Conservation (phyloP, 768 basidiomycete genomes). For the Collybiopsis confluens region DNA sequence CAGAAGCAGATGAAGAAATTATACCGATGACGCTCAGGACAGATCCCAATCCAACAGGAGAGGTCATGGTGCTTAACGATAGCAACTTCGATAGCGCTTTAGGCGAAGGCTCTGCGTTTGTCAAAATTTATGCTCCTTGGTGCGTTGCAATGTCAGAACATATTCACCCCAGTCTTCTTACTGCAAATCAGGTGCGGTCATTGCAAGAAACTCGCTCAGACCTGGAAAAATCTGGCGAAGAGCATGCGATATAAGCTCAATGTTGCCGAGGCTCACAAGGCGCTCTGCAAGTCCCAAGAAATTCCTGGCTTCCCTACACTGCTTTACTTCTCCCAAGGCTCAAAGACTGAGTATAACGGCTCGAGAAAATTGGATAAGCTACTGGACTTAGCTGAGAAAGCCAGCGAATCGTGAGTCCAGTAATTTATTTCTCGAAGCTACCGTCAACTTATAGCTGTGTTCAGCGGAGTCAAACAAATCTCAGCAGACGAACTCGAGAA, state of each 20-base stretch:
- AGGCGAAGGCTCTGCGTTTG: conserved; percentile 41
- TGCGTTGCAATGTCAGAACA: conserved; percentile 24
- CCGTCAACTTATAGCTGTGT: background rate
- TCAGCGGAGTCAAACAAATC: conserved; percentile 36
- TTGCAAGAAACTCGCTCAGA: conserved; percentile 89
- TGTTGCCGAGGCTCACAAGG: conserved; percentile 66
- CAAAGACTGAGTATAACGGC: conserved; percentile 71
- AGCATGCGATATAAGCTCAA: conserved; percentile 67
- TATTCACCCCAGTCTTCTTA: background rate
- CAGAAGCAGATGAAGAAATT: background rate
- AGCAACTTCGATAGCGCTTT: conserved; percentile 37
- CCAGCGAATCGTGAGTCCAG: conserved; percentile 61
- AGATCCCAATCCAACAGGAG: conserved; percentile 30
- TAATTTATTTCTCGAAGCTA: background rate
- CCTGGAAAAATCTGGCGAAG: conserved; percentile 72
- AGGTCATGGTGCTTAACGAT: conserved; percentile 30
- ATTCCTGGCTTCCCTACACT: conserved; percentile 85
- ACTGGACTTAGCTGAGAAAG: conserved; percentile 70
- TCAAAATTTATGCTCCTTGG: conserved; percentile 89
- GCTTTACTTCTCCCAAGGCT: conserved; percentile 57
- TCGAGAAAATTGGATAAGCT: conserved; percentile 69
- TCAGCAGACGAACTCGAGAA: conserved; percentile 37
- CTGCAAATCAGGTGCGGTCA: conserved; percentile 69
- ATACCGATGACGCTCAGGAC: conserved; percentile 11
- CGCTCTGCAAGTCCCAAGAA: conserved; percentile 60